A percentile compares a stretch with the other conserved stretches of the same genome.
Conservation (phyloP, 768 basidiomycete genomes). For the Hebeloma cylindrosporum region DNA sequence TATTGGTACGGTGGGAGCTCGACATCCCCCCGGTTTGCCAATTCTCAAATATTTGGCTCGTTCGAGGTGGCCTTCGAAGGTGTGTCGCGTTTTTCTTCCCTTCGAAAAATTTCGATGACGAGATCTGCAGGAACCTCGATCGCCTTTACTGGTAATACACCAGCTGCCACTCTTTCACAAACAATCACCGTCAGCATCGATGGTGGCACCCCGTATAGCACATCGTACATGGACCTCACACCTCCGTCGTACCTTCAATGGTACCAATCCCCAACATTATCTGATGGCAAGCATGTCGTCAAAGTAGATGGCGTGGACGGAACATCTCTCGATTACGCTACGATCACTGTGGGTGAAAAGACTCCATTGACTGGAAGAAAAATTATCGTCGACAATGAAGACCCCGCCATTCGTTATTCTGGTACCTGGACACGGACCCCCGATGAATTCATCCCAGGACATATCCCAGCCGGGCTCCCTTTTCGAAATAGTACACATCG, state of each 20-base stretch:
- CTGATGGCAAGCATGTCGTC: slow-evolving; percentile 22
- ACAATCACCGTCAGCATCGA: slow-evolving; percentile 22
- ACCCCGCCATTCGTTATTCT: slow-evolving; percentile 16
- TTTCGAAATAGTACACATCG: slow-evolving; percentile 12
- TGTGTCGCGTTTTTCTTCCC: too few species aligned
- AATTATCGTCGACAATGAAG: slow-evolving; percentile 25
- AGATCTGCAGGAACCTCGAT: slow-evolving; percentile 17
- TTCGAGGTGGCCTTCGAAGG: too few species aligned
- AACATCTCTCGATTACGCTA: slow-evolving; percentile 22
- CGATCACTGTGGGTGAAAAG: slow-evolving; percentile 19
- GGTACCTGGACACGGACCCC: slow-evolving; percentile 19
- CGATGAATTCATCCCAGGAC: slow-evolving; percentile 10
- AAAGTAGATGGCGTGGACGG: slow-evolving; percentile 19
- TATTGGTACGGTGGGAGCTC: too few species aligned
- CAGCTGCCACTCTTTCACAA: slow-evolving; percentile 8
- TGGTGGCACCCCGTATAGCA: slow-evolving; percentile 9
- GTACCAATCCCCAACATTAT: slow-evolving; percentile 23
- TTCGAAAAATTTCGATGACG: too few species aligned
- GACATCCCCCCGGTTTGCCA: too few species aligned
- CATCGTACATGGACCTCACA: slow-evolving; percentile 12
- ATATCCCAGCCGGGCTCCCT: slow-evolving; percentile 12
- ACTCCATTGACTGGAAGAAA: slow-evolving; percentile 20
- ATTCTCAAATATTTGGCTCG: neutral
- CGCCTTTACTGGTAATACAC: slow-evolving; percentile 14
- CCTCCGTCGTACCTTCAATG: slow-evolving; percentile 24